These are phyloP conservation scores for Tylopilus plumbeoviolaceoides DNA, from an alignment of 768 basidiomycete genomes.

Conservation along the genomic window DNA sequence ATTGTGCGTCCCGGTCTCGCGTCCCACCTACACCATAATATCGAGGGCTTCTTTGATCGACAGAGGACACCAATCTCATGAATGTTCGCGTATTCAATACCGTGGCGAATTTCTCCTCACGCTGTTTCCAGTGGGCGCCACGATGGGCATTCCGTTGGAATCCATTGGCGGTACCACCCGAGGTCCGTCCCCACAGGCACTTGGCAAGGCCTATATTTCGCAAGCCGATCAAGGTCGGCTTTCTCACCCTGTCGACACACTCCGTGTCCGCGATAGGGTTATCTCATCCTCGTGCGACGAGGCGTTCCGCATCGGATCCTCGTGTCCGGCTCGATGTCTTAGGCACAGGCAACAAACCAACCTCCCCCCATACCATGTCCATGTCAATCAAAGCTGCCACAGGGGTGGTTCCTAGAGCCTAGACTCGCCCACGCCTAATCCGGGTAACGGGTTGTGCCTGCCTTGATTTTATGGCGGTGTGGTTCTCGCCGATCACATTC, in stretches of 20 bases:
- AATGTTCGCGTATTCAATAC: neutral
- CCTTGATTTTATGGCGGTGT: neutral
- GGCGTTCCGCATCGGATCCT: neutral
- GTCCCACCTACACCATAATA: neutral
- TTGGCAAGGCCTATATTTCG: neutral
- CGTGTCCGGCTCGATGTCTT: neutral
- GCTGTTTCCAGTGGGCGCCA: neutral
- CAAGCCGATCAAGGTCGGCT: neutral
- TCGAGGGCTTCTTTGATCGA: neutral
- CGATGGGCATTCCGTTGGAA: neutral
- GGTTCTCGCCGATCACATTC: neutral
- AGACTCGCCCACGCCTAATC: neutral
- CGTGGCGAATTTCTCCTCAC: neutral
- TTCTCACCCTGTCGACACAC: neutral
- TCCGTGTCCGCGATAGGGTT: neutral
- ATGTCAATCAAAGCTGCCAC: neutral
- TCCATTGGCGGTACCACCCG: neutral
- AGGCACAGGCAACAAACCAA: neutral
- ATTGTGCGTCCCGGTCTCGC: neutral
- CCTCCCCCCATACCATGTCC: no score
- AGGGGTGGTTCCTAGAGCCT: neutral
- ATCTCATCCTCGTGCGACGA: neutral
- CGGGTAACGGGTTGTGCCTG: neutral
- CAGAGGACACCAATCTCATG: neutral
- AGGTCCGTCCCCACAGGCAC: neutral